Evolutionary conservation across 257 asterid genomes (phyloP).

Genomic region (Solanum phureja): DNA sequence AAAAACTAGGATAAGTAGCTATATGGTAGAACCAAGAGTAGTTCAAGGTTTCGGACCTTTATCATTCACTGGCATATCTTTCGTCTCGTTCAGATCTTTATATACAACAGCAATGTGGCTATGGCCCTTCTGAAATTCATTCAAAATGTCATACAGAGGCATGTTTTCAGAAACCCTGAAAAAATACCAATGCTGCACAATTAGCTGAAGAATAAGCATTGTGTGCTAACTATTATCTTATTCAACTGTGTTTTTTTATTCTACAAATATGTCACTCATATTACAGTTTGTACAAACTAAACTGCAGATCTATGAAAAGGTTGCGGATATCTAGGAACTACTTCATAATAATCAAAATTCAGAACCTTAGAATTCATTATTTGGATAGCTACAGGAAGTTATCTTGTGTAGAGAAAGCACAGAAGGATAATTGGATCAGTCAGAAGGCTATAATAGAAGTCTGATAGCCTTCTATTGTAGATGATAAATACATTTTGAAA

Average conservation of each 20-base stretch:
- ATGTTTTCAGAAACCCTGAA: constrained; percentile 84
- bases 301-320: background rate
- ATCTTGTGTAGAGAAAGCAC: background rate
- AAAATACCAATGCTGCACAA: background rate
- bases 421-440: background rate
- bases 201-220: background rate
- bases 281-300: background rate
- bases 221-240: background rate
- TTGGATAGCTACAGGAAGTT: background rate
- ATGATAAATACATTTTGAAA: background rate
- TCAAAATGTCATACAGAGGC: constrained; percentile 94
- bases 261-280: background rate
- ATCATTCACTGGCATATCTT: constrained; percentile 36
- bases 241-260: background rate
- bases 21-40: background rate
- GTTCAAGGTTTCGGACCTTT: constrained; percentile 24
- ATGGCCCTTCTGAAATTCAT: constrained; percentile 97
- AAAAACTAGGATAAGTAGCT: background rate
- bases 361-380: background rate
- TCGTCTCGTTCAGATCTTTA: constrained; percentile 55
- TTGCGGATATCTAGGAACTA: background rate
- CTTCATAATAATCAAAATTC: background rate
- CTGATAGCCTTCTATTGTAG: background rate
- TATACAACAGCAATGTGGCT: constrained; percentile 95
- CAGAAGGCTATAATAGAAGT: background rate